Base-by-base conservation (phyloP, 2,329 filamentous ascomycete species). In the Sarocladium oryzae region DNA sequence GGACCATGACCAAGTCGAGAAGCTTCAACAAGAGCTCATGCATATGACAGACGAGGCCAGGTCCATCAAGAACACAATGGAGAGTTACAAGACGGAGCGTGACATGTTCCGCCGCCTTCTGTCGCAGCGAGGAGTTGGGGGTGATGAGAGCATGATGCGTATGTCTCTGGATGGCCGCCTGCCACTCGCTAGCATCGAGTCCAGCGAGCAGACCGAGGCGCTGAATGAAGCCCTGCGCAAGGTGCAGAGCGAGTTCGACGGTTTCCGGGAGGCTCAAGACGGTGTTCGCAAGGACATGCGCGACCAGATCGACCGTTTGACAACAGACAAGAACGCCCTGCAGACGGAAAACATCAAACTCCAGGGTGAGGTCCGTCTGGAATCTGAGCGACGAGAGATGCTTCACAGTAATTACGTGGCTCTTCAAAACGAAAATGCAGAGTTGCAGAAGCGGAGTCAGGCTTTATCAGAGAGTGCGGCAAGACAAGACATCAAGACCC, bases 71-170 rank as follows among this genome's bases (percentile, higher is more conserved):
- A 83, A 86, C 26, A 88, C 91, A 52, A 88, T 90, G 56, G 89
- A 96, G 72, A 95, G 89, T 66, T 96, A 95, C 66, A 89, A 93
- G 64, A 89, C 90, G 60, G 93, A 99, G 70, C 85, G 93, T 55
- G 92, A 99, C 64, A 96, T 96, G 82, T 97, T 96, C 84, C 85
- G 92, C 20, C 89, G 91, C 50, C 91, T 97, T 74, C 79, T 96
- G 26, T 88, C 92, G 58, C 88, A 93, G 55, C 67, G 84, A 70
- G 65, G 75, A 62, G 61, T 78, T 63, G 63, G 79, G 64, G 75
- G 72, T 11, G 85, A 90, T 54, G 73, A 86, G 37, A 84, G 84
- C 1, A 75, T 84, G 48, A 84, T 95, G 62, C 88, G 86, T 1
- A 82, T 85, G 58, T 88, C 87, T 16, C 70, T 86, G 28, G 81